These are phyloP conservation scores for Daedaleopsis nitida DNA, from an alignment of 768 basidiomycete genomes.

Conservation along the genomic window DNA sequence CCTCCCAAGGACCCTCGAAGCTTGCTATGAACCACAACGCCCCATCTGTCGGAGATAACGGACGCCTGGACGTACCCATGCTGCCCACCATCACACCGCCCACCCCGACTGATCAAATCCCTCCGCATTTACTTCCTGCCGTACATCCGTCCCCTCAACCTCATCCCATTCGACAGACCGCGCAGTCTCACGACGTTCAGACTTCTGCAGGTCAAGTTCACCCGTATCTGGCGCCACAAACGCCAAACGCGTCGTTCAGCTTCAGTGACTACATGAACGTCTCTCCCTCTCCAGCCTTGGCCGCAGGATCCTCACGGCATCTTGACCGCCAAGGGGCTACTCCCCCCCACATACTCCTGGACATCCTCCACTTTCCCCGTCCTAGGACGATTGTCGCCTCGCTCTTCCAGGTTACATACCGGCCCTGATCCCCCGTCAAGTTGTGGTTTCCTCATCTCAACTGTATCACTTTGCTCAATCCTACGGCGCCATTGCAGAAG, in stretches of 20 bases:
- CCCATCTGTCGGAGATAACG: not conserved
- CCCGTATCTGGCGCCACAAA: constrained; percentile 33
- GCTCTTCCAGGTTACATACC: not conserved
- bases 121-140: constrained; percentile 15
- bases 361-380: constrained; percentile 3
- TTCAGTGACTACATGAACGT: constrained; percentile 74
- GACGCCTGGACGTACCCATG: constrained; percentile 24
- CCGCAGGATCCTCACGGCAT: constrained; percentile 20
- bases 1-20: not conserved
- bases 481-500: constrained; percentile 10
- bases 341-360: not conserved
- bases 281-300: constrained; percentile 61
- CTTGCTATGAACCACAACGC: constrained; percentile 6
- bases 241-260: constrained; percentile 30
- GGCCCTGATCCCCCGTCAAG: not conserved
- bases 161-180: not conserved
- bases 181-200: constrained; percentile 11
- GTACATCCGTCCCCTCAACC: constrained; percentile 11
- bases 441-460: constrained; percentile 2
- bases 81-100: constrained; percentile 37
- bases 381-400: too few species aligned
- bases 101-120: constrained; percentile 25
- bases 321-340: not conserved
- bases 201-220: constrained; percentile 8
- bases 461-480: constrained; percentile 14